Evolutionary conservation across 2,329 filamentous ascomycete genomes (phyloP), one percentile per base, ranked within the genome.

Genomic region (Ciborinia camelliae): DNA sequence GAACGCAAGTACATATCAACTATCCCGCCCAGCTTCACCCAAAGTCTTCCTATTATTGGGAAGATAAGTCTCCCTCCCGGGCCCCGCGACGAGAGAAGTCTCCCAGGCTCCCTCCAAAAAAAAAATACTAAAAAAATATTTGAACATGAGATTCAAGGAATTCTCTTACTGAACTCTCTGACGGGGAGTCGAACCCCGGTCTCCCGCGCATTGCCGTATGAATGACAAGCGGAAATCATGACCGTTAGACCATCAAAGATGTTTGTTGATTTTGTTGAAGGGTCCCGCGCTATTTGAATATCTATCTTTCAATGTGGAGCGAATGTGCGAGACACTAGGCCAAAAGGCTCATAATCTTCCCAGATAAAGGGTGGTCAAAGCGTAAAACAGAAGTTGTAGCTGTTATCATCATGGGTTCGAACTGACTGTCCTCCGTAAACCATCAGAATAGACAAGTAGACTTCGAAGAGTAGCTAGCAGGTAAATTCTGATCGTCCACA

Each of bases 191-290:
- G 68, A 70, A 71, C 69, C 69, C 69, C 69, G 69, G 68, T 70
- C 69, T 70, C 69, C 69, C 69, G 69, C 68, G 69, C 50, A 4
- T 47, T 35, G 14, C 4, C 55, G 20, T 14, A 23, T 47, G 41
- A 35, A 65, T 75, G 73, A 75, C 73, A 74, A 75, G 73, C 73
- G 72, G 73, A 75, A 74, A 74, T 74, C 73, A 75, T 75, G 68
- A 75, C 73, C 72, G 71, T 73, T 74, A 75, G 73, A 75, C 73
- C 73, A 74, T 75, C 70, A 63, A 59, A 63, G 62, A 63, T n/a
- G 39, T n/a, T 32, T 23, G 43, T 26, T 47, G 23, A 12, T 45
- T 30, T 43, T 45, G 39, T 35, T 58, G 39, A 18, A 3, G 20
- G 0, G 0, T 0, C 0, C 0, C 0, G 0, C 1, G 0, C 1